Percentiles rank a stretch among this genome's conserved stretches.
Conservation (phyloP, 1,139 yeast species). For the Taiozyma sp. region DNA sequence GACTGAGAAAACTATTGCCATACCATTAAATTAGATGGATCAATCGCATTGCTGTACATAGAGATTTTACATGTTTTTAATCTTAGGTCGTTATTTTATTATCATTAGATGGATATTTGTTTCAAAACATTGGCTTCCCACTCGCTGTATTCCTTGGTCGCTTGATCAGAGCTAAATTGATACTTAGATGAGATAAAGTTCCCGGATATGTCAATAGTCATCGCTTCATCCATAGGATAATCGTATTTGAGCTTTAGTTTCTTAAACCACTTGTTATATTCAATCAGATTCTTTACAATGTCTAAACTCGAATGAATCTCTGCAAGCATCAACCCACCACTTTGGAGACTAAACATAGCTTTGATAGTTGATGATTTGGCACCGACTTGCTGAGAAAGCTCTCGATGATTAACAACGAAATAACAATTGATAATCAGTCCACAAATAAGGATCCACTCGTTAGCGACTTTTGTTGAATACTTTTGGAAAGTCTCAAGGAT, state of each 20-base stretch:
- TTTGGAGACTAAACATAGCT: slow-evolving; percentile 48
- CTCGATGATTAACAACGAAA: slow-evolving; percentile 45
- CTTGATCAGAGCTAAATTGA: slow-evolving; percentile 8
- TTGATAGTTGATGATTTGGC: slow-evolving; percentile 43
- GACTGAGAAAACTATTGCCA: slow-evolving; percentile 44
- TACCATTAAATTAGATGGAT: slow-evolving; percentile 23
- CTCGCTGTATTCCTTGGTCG: slow-evolving; percentile 4
- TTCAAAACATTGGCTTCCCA: slow-evolving; percentile 4
- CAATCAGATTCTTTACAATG: slow-evolving; percentile 47
- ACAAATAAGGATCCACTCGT: slow-evolving; percentile 66
- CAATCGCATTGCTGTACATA: neutral
- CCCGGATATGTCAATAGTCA: slow-evolving; percentile 4
- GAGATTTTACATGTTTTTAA: neutral
- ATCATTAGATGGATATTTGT: neutral
- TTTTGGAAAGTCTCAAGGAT: slow-evolving; percentile 47
- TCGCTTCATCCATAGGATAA: slow-evolving; percentile 10
- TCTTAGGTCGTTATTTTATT: neutral
- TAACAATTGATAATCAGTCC: slow-evolving; percentile 62
- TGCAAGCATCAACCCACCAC: slow-evolving; percentile 43
- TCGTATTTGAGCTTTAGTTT: slow-evolving; percentile 35
- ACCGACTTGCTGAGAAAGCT: slow-evolving; percentile 43
- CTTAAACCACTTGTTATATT: slow-evolving; percentile 51
- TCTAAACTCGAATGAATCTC: slow-evolving; percentile 49
- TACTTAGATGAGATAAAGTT: slow-evolving; percentile 14
- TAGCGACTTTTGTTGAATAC: slow-evolving; percentile 50